A percentile compares a stretch with the other conserved stretches of the same genome.
Conservation (phyloP, 805 yeast genomes). For the Candida koratica region DNA sequence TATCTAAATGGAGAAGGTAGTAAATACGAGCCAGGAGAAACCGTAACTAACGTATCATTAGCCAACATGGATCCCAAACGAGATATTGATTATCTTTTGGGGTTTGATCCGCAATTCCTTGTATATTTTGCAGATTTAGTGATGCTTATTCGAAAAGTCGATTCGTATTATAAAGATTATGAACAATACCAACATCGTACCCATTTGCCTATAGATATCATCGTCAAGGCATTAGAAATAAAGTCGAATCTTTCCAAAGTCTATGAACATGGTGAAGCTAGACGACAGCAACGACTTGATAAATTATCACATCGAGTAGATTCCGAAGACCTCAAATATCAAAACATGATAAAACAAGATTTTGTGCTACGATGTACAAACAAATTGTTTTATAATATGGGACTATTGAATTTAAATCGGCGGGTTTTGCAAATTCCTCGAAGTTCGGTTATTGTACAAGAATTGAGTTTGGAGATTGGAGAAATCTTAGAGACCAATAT, state of each 20-base stretch:
- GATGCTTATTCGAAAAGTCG: slow-evolving; percentile 27
- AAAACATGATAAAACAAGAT: slow-evolving; percentile 27
- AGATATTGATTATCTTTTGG: slow-evolving; percentile 59
- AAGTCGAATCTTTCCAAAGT: slow-evolving; percentile 20
- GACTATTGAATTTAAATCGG: slow-evolving; percentile 53
- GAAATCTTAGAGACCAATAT: slow-evolving; percentile 35
- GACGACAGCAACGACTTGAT: slow-evolving; percentile 22
- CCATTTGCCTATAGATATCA: slow-evolving; percentile 19
- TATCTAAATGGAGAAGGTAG: slow-evolving; percentile 22
- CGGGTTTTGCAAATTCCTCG: slow-evolving; percentile 49
- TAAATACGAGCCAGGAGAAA: slow-evolving; percentile 20
- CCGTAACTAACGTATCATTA: slow-evolving; percentile 15
- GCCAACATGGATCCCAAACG: slow-evolving; percentile 25
- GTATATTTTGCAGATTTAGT: slow-evolving; percentile 54
- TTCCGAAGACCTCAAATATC: slow-evolving; percentile 7
- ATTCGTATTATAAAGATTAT: slow-evolving; percentile 20
- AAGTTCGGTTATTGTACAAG: slow-evolving; percentile 45
- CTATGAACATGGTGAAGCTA: slow-evolving; percentile 25
- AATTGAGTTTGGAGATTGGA: slow-evolving; percentile 41
- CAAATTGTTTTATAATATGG: slow-evolving; percentile 49
- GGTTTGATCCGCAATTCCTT: slow-evolving; percentile 61
- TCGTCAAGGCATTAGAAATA: slow-evolving; percentile 25
- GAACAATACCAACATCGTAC: neutral
- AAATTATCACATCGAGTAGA: slow-evolving; percentile 14
- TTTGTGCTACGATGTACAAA: slow-evolving; percentile 45